Conservation (phyloP, 805 yeast species). For the Suhomyces faveliae region DNA sequence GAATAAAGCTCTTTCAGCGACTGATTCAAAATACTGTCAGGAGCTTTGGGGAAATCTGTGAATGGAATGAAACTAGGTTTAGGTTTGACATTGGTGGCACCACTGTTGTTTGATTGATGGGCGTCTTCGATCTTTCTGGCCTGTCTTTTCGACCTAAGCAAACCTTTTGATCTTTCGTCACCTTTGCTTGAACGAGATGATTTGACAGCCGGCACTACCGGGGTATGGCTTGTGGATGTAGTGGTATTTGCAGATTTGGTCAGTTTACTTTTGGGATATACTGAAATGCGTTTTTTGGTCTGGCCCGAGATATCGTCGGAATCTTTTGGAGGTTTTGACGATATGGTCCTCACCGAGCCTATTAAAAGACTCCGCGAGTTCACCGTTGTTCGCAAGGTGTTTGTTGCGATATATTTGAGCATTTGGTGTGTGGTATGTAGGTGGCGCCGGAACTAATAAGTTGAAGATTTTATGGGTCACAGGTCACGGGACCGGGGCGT, state of each 20-base stretch:
- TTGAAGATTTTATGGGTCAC: not conserved
- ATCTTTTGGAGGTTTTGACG: constrained; percentile 16
- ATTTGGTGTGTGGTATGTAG: not conserved
- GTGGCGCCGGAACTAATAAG: not conserved
- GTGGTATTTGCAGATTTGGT: constrained; percentile 7
- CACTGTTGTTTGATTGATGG: not conserved
- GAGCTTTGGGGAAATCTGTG: constrained; percentile 32
- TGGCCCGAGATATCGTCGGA: constrained; percentile 3
- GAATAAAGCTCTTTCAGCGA: constrained; percentile 20
- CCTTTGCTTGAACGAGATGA: not conserved
- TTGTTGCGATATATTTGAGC: not conserved
- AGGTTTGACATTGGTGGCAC: not conserved
- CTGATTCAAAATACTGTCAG: constrained; percentile 17
- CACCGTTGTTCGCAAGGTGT: not conserved
- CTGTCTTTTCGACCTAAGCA: constrained; percentile 1
- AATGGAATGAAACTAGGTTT: constrained; percentile 24
- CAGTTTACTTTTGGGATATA: constrained; percentile 4
- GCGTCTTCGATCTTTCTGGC: constrained; percentile 6
- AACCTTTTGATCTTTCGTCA: not conserved
- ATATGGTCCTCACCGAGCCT: constrained; percentile 8
- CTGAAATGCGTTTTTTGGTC: constrained; percentile 4
- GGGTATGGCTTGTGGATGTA: not conserved
- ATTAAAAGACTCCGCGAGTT: not conserved
- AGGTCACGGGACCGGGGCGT: not conserved
- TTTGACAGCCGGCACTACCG: not conserved